Evolutionary conservation across 78 protist genomes (phyloP).

Genomic region (Polysphondylium violaceum): DNA sequence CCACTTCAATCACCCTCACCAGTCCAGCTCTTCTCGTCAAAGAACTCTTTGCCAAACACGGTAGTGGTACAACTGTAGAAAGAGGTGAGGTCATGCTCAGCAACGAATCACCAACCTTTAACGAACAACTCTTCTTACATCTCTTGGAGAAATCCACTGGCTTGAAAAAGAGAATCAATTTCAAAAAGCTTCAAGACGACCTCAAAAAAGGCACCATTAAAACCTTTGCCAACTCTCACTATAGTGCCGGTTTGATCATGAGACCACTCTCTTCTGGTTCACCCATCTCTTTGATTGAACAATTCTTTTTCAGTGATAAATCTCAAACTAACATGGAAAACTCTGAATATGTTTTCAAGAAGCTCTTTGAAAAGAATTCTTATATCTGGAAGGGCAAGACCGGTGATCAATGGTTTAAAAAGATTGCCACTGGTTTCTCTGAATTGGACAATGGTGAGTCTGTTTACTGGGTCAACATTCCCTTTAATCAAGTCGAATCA

Average conservation of each 20-base stretch:
- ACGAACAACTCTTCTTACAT: not conserved
- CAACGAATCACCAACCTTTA: not conserved
- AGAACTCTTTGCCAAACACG: conserved; percentile 50
- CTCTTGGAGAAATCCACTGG: not conserved
- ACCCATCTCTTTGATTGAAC: conserved; percentile 5
- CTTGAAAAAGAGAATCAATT: not conserved
- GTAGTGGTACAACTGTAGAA: conserved; percentile 71
- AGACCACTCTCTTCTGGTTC: not conserved
- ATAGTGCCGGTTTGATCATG: conserved; percentile 14
- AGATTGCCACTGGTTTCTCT: conserved; percentile 41
- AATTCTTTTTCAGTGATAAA: conserved; percentile 26
- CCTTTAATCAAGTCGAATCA: not conserved
- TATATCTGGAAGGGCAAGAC: conserved; percentile 25
- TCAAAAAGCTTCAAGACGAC: conserved; percentile 2
- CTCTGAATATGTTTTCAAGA: conserved; percentile 23
- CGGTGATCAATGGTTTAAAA: conserved; percentile 10
- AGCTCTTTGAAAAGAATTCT: not conserved
- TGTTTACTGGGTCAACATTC: conserved; percentile 45
- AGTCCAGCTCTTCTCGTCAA: conserved; percentile 34
- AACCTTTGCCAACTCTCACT: conserved; percentile 19
- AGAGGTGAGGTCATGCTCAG: conserved; percentile 40
- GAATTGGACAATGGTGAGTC: not conserved
- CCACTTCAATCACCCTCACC: conserved; percentile 68
- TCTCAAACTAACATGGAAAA: not conserved
- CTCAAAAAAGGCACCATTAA: conserved; percentile 9